Evolutionary conservation across 371 early-diverging fungal genomes (phyloP).

Genomic region (Apophysomyces elegans): DNA sequence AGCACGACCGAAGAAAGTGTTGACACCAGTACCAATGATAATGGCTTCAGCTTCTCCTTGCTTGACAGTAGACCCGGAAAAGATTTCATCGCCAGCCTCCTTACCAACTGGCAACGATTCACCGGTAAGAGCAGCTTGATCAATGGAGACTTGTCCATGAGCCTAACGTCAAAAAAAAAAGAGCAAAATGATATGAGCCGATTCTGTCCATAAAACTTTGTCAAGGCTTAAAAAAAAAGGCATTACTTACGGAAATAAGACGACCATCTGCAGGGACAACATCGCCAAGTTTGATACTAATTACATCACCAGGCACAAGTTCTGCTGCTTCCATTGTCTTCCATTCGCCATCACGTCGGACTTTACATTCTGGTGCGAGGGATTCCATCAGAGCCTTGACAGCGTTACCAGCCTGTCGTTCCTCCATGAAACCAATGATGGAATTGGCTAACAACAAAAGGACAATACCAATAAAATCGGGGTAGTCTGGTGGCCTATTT

Average conservation of each 20-base stretch:
- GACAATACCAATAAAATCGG: constrained; percentile 84
- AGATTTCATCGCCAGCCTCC: constrained; percentile 70
- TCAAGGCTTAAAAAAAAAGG: neutral
- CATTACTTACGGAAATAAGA: constrained; percentile 52
- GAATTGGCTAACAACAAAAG: constrained; percentile 82
- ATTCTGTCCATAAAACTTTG: neutral
- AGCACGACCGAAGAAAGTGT: constrained; percentile 91
- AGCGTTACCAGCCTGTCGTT: constrained; percentile 78
- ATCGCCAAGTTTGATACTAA: constrained; percentile 77
- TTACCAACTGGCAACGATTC: constrained; percentile 78
- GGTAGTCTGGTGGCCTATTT: constrained; percentile 72
- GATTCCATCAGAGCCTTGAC: constrained; percentile 79
- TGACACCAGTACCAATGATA: constrained; percentile 82
- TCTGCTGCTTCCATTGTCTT: constrained; percentile 54
- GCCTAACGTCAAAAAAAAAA: constrained; percentile 32
- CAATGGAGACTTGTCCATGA: constrained; percentile 57
- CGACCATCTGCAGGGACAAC: constrained; percentile 80
- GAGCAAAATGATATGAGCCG: constrained; percentile 30
- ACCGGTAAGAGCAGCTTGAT: constrained; percentile 87
- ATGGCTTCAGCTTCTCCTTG: constrained; percentile 91
- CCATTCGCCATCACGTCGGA: constrained; percentile 63
- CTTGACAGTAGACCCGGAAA: constrained; percentile 84
- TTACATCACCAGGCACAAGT: constrained; percentile 78
- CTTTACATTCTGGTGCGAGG: constrained; percentile 74
- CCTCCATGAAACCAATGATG: constrained; percentile 85